A percentile compares a stretch with the other conserved stretches of the same genome.
These are phyloP conservation scores for Cladosporium phlei DNA, from an alignment of 2,329 filamentous ascomycete species.

Conservation along the genomic window DNA sequence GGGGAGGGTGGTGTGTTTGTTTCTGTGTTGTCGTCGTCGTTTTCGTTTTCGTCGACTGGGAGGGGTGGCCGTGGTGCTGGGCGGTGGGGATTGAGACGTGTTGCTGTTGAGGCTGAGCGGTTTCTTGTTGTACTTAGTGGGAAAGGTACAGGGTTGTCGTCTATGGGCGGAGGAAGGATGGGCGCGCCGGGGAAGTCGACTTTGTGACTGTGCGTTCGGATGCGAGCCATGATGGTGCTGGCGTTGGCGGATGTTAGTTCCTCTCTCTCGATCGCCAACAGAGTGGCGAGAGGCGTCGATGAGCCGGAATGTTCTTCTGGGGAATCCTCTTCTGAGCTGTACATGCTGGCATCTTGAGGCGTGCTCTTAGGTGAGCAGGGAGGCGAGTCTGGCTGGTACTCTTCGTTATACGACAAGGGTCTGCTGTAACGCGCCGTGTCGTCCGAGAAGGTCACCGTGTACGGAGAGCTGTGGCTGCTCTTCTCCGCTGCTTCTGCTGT, in stretches of 20 bases:
- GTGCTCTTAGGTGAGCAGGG: slow-evolving; percentile 37
- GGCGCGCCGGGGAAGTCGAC: slow-evolving; percentile 23
- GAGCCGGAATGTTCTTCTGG: slow-evolving; percentile 5
- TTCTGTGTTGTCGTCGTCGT: not conserved
- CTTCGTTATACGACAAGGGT: slow-evolving; percentile 16
- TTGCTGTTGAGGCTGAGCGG: slow-evolving; percentile 9
- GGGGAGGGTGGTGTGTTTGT: not conserved
- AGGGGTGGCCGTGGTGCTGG: slow-evolving; percentile 17
- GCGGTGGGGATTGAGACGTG: slow-evolving; percentile 13
- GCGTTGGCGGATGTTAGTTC: slow-evolving; percentile 30
- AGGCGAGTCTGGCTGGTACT: slow-evolving; percentile 27
- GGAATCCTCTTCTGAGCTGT: slow-evolving; percentile 11
- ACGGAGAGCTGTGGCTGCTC: slow-evolving; percentile 18
- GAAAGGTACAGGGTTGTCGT: slow-evolving; percentile 7
- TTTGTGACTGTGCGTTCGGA: slow-evolving; percentile 11
- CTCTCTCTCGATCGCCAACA: no score
- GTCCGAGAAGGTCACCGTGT: slow-evolving; percentile 13
- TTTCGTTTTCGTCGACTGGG: not conserved
- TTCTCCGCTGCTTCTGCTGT: not conserved
- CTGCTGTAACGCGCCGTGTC: slow-evolving; percentile 12
- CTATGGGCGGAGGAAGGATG: slow-evolving; percentile 22
- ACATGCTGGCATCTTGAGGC: slow-evolving; percentile 16
- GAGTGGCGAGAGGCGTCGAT: not conserved
- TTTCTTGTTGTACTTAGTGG: slow-evolving; percentile 10
- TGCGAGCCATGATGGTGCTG: slow-evolving; percentile 27